Evolutionary conservation across 2,329 filamentous ascomycete species (phyloP), one percentile per base, ranked within the genome.

Genomic region (Elsinoe necatrix): DNA sequence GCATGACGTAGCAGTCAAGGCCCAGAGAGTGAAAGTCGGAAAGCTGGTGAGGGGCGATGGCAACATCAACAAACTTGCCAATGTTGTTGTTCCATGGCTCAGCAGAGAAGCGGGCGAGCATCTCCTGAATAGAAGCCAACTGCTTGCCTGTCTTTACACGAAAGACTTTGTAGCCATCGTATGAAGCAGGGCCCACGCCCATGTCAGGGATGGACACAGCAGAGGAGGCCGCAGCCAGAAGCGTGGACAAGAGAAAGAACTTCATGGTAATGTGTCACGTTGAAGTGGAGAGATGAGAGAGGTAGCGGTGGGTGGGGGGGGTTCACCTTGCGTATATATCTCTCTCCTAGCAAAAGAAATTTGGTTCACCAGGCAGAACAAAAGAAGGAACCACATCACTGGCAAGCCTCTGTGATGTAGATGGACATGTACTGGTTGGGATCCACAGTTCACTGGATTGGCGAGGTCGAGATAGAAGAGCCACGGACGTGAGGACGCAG

Each of bases 1-100:
- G 73, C 67, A 77, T 70, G n/a, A 52, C 48, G 31, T 52, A 37
- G 31, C 48, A 71, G 25, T 71, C 64, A 34, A 73, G 67, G 8
- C 67, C 61, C 1, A 76, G 61, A 3, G 62, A 62, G 4, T 67
- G 59, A 31, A 76, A 67, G 21, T 57, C 25, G 3, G 47, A 55
- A 2, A 59, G 39, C 21, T 58, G 37, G n/a, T 58, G 52, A 23
- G 54, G 45, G 3, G 61, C 41, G 14, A 63, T 50, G 12, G 61
- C 61, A 23, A 62, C 57, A 50, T 63, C 62, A 35, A 63, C 34
- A 45, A 58, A 58, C 7, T 63, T 57, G 11, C 48, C 50, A 18
- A 52, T 52, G n/a, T 54, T 54, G 39, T 58, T 47, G 45, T 60
- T 60, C 61, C 61, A 61, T 56, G 58, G 58, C 54, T 61, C 57